Evolutionary conservation across 139 green algal species (phyloP), one percentile per base, ranked within the genome.

Genomic region (Trebouxia sp.): DNA sequence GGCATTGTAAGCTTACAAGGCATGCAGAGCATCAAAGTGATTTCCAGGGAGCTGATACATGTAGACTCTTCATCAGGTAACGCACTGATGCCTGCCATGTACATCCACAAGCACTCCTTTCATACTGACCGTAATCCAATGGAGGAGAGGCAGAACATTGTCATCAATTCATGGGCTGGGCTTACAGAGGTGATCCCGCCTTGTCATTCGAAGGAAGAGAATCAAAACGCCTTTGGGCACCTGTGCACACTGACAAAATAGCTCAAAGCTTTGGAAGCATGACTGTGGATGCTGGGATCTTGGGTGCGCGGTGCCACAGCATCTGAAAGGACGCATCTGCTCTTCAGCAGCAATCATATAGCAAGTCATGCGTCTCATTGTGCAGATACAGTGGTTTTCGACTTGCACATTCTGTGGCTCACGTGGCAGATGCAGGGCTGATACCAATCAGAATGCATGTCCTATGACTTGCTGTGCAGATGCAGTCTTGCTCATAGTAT

Each of bases 1-100:
- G 89, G 88, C 65, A 90, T 90, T 65, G 51, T 85, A 4, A 83
- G 65, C 14, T 67, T 93, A 47, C 69, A 83, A 75, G 79, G 65
- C 65, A 51, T 42, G 38, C 48, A 20, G 69, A 78, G 69, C 50
- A 53, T 80, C 6, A 17, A 30, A 6, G 12, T 87, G 32, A 55
- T 83, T 8, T 62, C 76, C 47, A 53, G 75, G 24, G 37, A 75
- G 1, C 45, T 84, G 32, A 75, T 92, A 24, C 84, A 90, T 83
- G 75, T 37, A 12, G 87, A 92, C 38, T 43, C 56, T 1, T 43
- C 42, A 22, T 56, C 69, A 77, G 69, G 69, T 77, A 20, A 20
- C 3, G n/a, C 26, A 11, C 6, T 58, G 50, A 17, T 28, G 22
- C 50, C 50, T 22, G 22, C 20, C 2, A 28, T 17, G 20, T 28